Evolutionary conservation across 2,329 filamentous ascomycete species (phyloP), one percentile per base, ranked within the genome.

Genomic region (Podosphaera aphanis): DNA sequence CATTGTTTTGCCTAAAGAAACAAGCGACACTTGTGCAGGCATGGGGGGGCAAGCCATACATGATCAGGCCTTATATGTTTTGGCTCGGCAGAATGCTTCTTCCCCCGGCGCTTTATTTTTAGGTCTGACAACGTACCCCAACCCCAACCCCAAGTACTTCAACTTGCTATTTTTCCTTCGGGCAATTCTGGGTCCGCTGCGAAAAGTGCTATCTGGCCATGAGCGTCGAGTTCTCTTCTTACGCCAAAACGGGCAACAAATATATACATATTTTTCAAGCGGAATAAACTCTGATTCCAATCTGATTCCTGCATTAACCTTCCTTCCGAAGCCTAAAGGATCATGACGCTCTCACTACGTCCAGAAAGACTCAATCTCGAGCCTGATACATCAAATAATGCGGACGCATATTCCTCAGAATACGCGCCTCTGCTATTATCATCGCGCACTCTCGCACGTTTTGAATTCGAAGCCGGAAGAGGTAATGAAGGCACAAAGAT

Each of bases 401-500:
- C 15, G 15, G 41, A 43, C 11, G 19, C 16, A 10, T 1, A 7
- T 3, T 15, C 10, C 20, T 15, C 41, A 29, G 61, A 63, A 47
- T 33, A 31, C 21, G 63, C 64, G 21, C 62, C 65, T 2, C 60
- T 61, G n/a, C 61, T 69, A 55, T 64, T 65, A 49, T 62, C 67
- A 3, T 65, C 66, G 41, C 71, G 70, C 47, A 78, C 78, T n/a
- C 67, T 84, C 40, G 79, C 83, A 40, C 77, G 85, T 48, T 93
- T 92, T 62, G 85, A 93, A 60, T 92, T 93, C 58, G 80, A 86
- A 62, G 68, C 73, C 0, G 79, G 77, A 31, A 73, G 72, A 59
- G 79, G 75, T 43, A 83, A 83, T 55, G 79, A 86, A 52, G 84
- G 84, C 36, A 92, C 83, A 50, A 93, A 93, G 65, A 78, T 93